Evolutionary conservation across 1,139 yeast genomes (phyloP), one percentile per base, ranked within the genome.

Genomic region (Candida sanyaensis): DNA sequence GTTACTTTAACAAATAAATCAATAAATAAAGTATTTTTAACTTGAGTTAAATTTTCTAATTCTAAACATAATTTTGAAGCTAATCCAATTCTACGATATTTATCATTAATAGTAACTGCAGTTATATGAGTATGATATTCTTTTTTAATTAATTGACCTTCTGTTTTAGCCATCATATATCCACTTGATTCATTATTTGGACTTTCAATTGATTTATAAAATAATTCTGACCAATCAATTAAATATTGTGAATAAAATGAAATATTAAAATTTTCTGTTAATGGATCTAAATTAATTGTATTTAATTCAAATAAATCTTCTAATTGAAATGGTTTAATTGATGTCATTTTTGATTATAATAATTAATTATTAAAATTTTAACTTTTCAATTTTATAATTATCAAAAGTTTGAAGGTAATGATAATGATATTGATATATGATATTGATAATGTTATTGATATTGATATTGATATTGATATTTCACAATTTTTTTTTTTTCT

Each of bases 101-200:
- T 84, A 26, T 88, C 85, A 52, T 87, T 87, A 0, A 95, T 87
- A 0, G 99, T 91, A 2, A 95, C 97, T 0, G 99, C 99, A 0
- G 98, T 91, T 49, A 95, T 91, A 65, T 95, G 99, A 0, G 96
- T 83, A 62, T 95, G 99, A 96, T 97, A 93, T 55, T 91, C 96
- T 47, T 78, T 81, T 13, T 78, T 81, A 23, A 73, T 70, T 37
- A 74, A 53, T 47, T 68, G 60, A 1, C 99, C 99, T 65, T 95
- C 99, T 3, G 96, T 86, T 66, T 95, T 95, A n/a, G 96, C 99
- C 82, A 95, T 84, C 96, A 95, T 85, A 60, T 87, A 87, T 0
- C 93, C 95, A 42, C 86, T 81, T 21, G 80, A 73, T 41, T 69
- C 71, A 29, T 61, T 57, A 50, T 50, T 44, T 42, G 53, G 57